Conservation (phyloP, 805 yeast genomes). For the Yarrowia deformans region DNA sequence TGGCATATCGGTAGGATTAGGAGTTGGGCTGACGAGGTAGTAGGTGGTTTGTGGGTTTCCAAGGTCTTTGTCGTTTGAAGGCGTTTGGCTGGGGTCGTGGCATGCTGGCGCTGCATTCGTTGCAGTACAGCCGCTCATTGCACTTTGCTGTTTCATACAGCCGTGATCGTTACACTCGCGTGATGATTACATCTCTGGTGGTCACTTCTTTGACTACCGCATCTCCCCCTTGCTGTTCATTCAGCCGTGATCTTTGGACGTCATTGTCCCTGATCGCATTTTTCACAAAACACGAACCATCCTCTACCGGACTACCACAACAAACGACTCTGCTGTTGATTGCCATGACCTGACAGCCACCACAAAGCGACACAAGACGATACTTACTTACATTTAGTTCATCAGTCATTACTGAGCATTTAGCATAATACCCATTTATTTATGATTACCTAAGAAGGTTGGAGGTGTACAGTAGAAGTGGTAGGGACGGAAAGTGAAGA, state of each 20-base stretch:
- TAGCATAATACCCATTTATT: constrained; percentile 34
- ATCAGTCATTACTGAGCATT: constrained; percentile 30
- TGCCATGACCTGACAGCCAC: too few species aligned
- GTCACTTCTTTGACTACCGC: neutral
- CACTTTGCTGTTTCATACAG: neutral
- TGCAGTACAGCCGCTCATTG: too few species aligned
- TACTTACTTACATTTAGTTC: constrained; percentile 8
- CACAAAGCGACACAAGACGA: neutral
- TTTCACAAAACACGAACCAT: neutral
- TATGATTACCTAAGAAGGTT: neutral
- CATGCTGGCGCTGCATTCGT: neutral
- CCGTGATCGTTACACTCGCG: neutral
- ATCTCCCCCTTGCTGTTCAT: neutral
- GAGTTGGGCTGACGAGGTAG: constrained; percentile 36
- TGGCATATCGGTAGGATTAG: constrained; percentile 37
- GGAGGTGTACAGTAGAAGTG: too few species aligned
- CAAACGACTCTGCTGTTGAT: neutral
- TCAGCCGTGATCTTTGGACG: neutral
- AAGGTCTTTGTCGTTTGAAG: too few species aligned
- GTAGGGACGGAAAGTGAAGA: too few species aligned
- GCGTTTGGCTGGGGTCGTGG: too few species aligned
- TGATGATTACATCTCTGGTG: too few species aligned
- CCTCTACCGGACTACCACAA: too few species aligned
- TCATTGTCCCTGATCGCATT: neutral
- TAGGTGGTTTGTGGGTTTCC: too few species aligned